Conservation (phyloP, 805 yeast species). For the Hanseniaspora mollemarum region DNA sequence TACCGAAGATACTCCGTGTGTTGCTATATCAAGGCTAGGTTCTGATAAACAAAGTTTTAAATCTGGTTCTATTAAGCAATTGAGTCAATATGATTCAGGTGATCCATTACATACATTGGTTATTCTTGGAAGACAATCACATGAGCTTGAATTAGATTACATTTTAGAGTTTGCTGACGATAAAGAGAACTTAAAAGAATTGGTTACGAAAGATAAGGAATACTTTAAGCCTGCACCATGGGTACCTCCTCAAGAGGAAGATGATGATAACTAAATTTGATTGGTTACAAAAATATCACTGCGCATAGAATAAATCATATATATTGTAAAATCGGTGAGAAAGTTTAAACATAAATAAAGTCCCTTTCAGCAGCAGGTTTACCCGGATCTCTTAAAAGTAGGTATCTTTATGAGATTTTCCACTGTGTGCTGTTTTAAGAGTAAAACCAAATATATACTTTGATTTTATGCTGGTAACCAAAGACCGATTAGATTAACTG, state of each 20-base stretch:
- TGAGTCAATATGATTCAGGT: constrained; percentile 78
- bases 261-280: constrained; percentile 10
- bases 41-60: constrained; percentile 71
- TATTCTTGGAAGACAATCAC: constrained; percentile 85
- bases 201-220: constrained; percentile 48
- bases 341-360: too few species aligned
- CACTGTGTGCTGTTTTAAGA: too few species aligned
- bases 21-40: constrained; percentile 85
- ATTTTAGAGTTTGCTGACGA: constrained; percentile 65
- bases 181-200: constrained; percentile 36
- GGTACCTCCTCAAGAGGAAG: constrained; percentile 40
- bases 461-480: too few species aligned
- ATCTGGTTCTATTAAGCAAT: constrained; percentile 70
- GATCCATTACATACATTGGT: constrained; percentile 88
- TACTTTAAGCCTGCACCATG: constrained; percentile 62
- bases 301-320: too few species aligned
- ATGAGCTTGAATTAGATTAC: constrained; percentile 82
- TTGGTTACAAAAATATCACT: not conserved
- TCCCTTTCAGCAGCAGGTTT: too few species aligned
- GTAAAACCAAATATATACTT: too few species aligned
- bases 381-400: too few species aligned
- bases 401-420: too few species aligned
- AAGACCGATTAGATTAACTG: too few species aligned
- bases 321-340: too few species aligned
- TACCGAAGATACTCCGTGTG: constrained; percentile 79